phyloP scores from a whole-genome alignment of 2,329 filamentous ascomycete genomes.

The Trichoderma sp. region DNA sequence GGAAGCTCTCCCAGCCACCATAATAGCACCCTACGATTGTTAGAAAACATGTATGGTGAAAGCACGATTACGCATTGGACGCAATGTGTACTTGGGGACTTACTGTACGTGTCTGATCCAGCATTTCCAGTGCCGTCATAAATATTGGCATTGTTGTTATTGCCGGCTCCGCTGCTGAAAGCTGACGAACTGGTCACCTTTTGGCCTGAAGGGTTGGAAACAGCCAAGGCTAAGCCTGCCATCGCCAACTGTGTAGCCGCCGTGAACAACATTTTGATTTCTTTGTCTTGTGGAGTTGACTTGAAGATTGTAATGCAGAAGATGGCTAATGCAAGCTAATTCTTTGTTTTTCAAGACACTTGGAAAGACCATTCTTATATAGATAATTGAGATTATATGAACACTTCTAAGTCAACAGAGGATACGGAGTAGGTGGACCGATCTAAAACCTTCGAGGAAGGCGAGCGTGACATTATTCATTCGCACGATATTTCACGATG shows the following conservation, averaged over 20 bases:
- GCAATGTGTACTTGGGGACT: background rate
- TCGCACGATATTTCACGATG: background rate
- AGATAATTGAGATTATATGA: background rate
- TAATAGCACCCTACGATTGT: background rate
- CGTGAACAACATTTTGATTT: background rate
- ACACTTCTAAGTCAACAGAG: background rate
- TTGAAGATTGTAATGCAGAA: background rate
- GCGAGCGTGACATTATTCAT: background rate
- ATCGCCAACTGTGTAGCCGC: background rate
- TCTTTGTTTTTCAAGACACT: background rate
- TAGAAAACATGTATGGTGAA: background rate
- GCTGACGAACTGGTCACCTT: background rate
- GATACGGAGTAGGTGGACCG: background rate
- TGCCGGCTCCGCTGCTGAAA: slow-evolving; percentile 10
- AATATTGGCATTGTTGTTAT: slow-evolving; percentile 6
- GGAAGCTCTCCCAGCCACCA: slow-evolving; percentile 1
- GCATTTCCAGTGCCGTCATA: slow-evolving; percentile 3
- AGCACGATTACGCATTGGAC: background rate
- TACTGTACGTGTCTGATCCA: slow-evolving; percentile 1
- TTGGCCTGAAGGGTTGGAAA: slow-evolving; percentile 2
- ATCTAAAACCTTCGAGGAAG: background rate
- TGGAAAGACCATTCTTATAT: background rate
- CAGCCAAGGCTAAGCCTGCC: background rate
- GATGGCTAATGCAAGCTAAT: background rate
- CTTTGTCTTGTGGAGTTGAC: background rate